Base-by-base conservation (phyloP, 441 rosid genomes). In the Melianthus villosus region DNA sequence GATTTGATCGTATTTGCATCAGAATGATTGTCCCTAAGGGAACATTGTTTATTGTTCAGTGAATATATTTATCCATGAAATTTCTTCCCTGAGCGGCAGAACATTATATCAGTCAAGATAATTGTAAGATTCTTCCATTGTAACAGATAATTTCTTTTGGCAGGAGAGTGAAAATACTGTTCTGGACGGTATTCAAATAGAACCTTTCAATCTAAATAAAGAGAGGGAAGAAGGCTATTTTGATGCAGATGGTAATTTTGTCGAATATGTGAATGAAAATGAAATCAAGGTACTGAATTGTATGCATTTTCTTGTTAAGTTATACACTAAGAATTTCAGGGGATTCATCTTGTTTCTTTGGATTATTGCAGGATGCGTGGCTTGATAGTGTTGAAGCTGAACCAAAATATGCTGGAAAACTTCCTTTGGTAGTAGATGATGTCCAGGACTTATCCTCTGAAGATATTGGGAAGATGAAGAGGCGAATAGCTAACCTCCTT, bases 351-450 rank as follows among this genome's bases (percentile, higher is more conserved):
- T 6, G 32, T 34, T 41, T 50, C n/a, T n/a, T n/a, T n/a, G n/a
- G n/a, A n/a, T n/a, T n/a, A n/a, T n/a, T 61, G 49, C 65, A 89
- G 98, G 98, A 89, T 68, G 85, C 96, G 9, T 89, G 98, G 98
- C 80, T 89, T 53, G 98, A 89, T 54, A 77, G 77, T 46, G 54
- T 82, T 62, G 93, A 70, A 28, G 65, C 37, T 22, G 68, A 71
- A 55, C 64, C 75, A 27, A 59, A 64, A 56, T 56, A 64, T 65
- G 58, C 67, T 50, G 78, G 72, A 27, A 57, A 51, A 22, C 42
- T 54, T 12, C 44, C 56, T n/a, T 34, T 42, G 3, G 16, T 23
- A 4, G 73, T 59, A 11, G 57, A 55, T 33, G 67, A 57, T 22
- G 50, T 9, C 20, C 41, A 10, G 19, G 98, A 77, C 20, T 80